A percentile compares a stretch with the other conserved stretches of the same genome.
phyloP scores from a whole-genome alignment of 352 stramenopile species.

The Pythium guiyangense region DNA sequence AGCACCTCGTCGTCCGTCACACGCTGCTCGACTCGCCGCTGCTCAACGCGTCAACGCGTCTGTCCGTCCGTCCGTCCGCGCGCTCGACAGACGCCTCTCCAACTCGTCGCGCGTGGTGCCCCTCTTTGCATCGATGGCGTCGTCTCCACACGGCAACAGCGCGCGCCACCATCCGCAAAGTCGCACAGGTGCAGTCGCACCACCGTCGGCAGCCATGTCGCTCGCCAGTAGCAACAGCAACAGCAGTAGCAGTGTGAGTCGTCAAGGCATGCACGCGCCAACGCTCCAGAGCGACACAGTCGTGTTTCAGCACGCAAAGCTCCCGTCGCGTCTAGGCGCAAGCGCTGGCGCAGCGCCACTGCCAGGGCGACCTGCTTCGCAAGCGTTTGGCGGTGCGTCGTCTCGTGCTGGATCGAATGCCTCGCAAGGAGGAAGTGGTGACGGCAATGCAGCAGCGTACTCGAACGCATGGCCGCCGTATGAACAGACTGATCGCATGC shows the following conservation, averaged over 20 bases:
- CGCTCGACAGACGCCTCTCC: no score
- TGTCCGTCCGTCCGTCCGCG: no score
- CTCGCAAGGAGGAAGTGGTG: no score
- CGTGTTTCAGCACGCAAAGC: constrained; percentile 56
- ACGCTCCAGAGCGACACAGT: constrained; percentile 52
- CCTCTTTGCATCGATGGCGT: neutral
- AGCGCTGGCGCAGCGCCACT: constrained; percentile 9
- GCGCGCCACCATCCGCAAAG: neutral
- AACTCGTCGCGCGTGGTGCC: no score
- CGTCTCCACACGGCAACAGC: neutral
- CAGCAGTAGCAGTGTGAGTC: neutral
- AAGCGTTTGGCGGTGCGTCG: neutral
- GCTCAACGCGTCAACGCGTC: no score
- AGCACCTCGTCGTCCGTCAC: no score
- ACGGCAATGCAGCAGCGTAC: no score
- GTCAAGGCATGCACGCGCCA: constrained; percentile 13
- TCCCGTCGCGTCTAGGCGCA: constrained; percentile 27
- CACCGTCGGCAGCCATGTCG: neutral
- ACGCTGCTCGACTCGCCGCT: no score
- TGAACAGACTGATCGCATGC: no score
- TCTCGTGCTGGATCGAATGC: no score
- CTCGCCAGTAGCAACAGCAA: neutral
- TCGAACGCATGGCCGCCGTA: no score
- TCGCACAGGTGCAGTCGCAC: neutral
- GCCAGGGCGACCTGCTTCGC: neutral